Base-by-base conservation (phyloP, 2,329 filamentous ascomycete species). In the Hypocreales sp. region DNA sequence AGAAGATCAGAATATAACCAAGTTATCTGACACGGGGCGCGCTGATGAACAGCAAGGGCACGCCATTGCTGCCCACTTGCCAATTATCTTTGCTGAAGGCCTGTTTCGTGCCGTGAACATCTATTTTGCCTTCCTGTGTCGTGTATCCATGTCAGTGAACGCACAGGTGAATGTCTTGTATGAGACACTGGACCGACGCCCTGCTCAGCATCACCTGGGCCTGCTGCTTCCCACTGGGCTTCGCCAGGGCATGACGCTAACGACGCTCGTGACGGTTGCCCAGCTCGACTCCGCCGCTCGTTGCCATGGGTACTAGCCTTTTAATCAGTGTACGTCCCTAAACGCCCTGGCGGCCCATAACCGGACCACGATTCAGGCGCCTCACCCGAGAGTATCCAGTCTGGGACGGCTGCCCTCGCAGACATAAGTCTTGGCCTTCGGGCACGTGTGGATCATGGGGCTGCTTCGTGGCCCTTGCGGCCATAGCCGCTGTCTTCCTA, bases 61-160 rank as follows among this genome's bases (percentile, higher is more conserved):
- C n/a, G n/a, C n/a, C n/a, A n/a, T n/a, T n/a, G n/a, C n/a, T n/a
- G n/a, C n/a, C n/a, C n/a, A n/a, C n/a, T n/a, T n/a, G n/a, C n/a
- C n/a, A n/a, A n/a, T n/a, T n/a, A n/a, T 56, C 12, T 55, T 55
- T 21, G 39, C 40, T 9, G 53, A 57, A 27, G 53, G 53, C 10
- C 27, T 55, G 10, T 57, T 57, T 33, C 55, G 56, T 27, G 48
- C 52, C 1, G 48, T 46, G n/a, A 58, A 56, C 34, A 52, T 44
- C 29, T 58, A 58, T 38, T 57, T 57, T 21, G 45, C 51, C n/a
- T 55, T 52, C 26, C 40, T 58, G 37, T 32, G 35, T 24, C 11
- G 20, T 23, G 4, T 7, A 16, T 20, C n/a, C 10, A 35, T 34
- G 22, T 31, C 17, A 19, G 20, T 13, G 7, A 4, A 7, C 4